phyloP scores from a whole-genome alignment of 2,329 filamentous ascomycete species.

The Trichoderma semiorbis region DNA sequence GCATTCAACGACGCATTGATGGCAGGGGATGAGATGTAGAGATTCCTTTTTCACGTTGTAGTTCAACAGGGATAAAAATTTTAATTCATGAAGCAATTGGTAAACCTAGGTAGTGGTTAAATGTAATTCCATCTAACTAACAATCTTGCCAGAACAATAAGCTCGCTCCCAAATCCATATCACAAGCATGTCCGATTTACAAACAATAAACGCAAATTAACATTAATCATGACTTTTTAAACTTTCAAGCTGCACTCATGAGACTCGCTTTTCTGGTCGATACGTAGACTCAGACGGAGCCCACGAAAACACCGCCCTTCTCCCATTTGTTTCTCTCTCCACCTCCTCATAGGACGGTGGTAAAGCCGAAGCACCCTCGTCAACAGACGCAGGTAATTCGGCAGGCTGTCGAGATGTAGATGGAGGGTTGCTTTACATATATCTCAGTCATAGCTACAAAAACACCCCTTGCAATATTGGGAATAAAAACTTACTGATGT shows the following conservation, averaged over 20 bases:
- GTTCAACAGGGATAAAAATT: not conserved
- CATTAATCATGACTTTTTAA: not conserved
- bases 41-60: not conserved
- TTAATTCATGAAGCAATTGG: too few species aligned
- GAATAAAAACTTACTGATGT: not conserved
- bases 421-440: not conserved
- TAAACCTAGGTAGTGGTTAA: too few species aligned
- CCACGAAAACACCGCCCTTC: constrained; percentile 31
- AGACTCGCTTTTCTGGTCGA: constrained; percentile 20
- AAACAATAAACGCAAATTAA: not conserved
- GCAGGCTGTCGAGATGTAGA: constrained; percentile 21
- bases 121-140: not conserved
- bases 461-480: not conserved
- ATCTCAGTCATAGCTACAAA: not conserved
- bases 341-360: constrained; percentile 34
- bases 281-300: constrained; percentile 29
- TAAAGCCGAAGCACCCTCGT: constrained; percentile 31
- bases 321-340: not conserved
- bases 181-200: not conserved
- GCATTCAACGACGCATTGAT: not conserved
- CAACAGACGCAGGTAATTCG: constrained; percentile 35
- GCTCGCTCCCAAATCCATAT: not conserved
- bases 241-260: not conserved
- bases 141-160: not conserved
- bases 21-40: not conserved